Evolutionary conservation across 2,329 filamentous ascomycete genomes (phyloP).

Genomic region (Scleromitrula shiraiana): DNA sequence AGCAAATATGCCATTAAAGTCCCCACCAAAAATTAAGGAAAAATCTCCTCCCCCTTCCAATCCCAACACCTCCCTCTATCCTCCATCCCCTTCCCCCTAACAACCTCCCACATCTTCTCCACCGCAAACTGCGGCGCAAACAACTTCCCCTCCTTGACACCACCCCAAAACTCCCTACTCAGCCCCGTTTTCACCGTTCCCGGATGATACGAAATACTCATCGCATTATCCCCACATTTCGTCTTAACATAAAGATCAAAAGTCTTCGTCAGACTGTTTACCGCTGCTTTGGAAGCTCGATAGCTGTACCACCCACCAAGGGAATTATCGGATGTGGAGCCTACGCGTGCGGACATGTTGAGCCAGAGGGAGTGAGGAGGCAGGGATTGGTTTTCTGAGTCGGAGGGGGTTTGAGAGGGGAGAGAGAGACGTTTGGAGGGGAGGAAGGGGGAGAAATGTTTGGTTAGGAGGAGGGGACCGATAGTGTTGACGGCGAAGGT

Average conservation of each 20-base stretch:
- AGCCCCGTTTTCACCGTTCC: conserved; percentile 73
- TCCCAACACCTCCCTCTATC: conserved; percentile 60
- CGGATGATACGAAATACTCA: conserved; percentile 67
- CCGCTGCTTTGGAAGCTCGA: conserved; percentile 65
- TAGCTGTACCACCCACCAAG: conserved; percentile 79
- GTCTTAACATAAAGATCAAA: conserved; percentile 60
- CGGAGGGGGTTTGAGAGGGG: conserved; percentile 13
- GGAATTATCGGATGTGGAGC: conserved; percentile 62
- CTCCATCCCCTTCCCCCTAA: conserved; percentile 38
- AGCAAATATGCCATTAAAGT: not conserved
- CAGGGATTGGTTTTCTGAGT: conserved; percentile 35
- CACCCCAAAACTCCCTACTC: conserved; percentile 63
- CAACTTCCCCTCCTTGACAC: conserved; percentile 51
- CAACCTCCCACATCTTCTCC: conserved; percentile 53
- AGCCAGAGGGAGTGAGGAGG: conserved; percentile 54
- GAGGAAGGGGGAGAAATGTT: conserved; percentile 64
- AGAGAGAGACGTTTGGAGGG: conserved; percentile 47
- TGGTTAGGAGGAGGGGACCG: conserved; percentile 67
- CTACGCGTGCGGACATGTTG: conserved; percentile 73
- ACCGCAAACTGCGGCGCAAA: conserved; percentile 61
- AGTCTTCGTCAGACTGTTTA: conserved; percentile 63
- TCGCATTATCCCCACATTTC: conserved; percentile 50
- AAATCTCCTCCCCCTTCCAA: conserved; percentile 57
- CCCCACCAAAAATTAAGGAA: conserved; percentile 38
- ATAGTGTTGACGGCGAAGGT: conserved; percentile 69